Conservation (phyloP, 176 grass and related monocot species). For the Rhynchospora pubera region DNA sequence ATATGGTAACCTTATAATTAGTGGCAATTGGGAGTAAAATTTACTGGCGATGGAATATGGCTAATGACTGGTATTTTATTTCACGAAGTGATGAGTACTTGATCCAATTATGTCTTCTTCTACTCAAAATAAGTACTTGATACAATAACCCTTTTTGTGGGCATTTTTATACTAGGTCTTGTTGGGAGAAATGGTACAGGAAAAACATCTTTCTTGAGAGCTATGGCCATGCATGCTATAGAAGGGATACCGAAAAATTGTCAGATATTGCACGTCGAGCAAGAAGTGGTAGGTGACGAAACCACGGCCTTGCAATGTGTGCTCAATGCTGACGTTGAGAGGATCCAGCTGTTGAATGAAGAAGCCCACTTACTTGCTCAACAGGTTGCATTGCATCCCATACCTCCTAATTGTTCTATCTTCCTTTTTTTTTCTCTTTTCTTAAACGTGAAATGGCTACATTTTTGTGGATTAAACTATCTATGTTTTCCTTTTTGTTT, state of each 20-base stretch:
- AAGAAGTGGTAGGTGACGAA: conserved; percentile 82
- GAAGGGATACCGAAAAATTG: conserved; percentile 98
- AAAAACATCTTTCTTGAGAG: conserved; percentile 92
- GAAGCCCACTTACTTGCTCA: conserved; percentile 56
- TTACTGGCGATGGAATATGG: neutral
- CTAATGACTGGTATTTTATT: neutral
- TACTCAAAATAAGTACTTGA: neutral
- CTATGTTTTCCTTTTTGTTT: neutral
- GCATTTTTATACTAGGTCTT: conserved; percentile 52
- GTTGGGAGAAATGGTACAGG: conserved; percentile 96
- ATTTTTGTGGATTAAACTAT: neutral
- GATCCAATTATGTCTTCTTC: neutral
- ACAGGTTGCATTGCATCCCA: conserved; percentile 36
- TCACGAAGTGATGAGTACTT: neutral
- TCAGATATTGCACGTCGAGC: conserved; percentile 97
- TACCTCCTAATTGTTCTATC: neutral
- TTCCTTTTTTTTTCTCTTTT: neutral
- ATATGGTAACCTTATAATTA: neutral
- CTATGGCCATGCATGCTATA: conserved; percentile 86
- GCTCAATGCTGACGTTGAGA: conserved; percentile 74
- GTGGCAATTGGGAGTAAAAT: neutral
- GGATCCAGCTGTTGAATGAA: conserved; percentile 72
- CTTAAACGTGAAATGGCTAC: neutral
- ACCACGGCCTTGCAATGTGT: conserved; percentile 85
- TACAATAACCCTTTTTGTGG: neutral